These are phyloP conservation scores for Stagonosporopsis vannaccii DNA, from an alignment of 2,329 filamentous ascomycete genomes.

Conservation along the genomic window DNA sequence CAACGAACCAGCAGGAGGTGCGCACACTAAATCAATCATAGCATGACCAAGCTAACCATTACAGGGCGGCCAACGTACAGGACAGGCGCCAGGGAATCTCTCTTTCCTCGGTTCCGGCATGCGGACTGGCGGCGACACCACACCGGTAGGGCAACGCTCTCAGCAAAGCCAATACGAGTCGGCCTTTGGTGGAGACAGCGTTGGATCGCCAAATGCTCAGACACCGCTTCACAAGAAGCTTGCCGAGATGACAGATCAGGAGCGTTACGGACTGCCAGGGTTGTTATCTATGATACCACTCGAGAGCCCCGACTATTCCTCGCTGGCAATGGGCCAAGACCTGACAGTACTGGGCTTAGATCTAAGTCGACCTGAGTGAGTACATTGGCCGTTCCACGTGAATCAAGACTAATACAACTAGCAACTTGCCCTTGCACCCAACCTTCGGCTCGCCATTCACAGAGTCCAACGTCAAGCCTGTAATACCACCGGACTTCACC, in stretches of 20 bases:
- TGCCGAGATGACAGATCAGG: constrained; percentile 65
- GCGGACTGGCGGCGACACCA: constrained; percentile 30
- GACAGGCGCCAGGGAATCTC: constrained; percentile 37
- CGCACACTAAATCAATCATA: constrained; percentile 4
- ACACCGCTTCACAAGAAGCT: constrained; percentile 53
- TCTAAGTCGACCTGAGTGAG: constrained; percentile 67
- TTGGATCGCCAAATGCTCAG: constrained; percentile 44
- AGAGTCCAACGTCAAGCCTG: constrained; percentile 63
- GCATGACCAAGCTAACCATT: constrained; percentile 11
- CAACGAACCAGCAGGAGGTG: constrained; percentile 47
- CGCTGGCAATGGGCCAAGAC: constrained; percentile 68
- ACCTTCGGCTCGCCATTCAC: constrained; percentile 70
- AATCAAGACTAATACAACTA: constrained; percentile 31
- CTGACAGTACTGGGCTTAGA: constrained; percentile 69
- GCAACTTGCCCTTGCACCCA: constrained; percentile 65
- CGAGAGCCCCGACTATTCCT: constrained; percentile 59
- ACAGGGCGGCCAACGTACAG: constrained; percentile 36
- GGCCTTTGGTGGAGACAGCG: constrained; percentile 38
- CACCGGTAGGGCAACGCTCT: constrained; percentile 35
- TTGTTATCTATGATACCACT: constrained; percentile 65
- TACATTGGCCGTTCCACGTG: background rate
- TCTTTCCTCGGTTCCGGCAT: constrained; percentile 41
- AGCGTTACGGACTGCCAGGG: constrained; percentile 67
- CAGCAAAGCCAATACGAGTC: constrained; percentile 45
- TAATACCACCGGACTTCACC: constrained; percentile 67